Conservation (phyloP, 768 basidiomycete genomes). For the Russula earlei region DNA sequence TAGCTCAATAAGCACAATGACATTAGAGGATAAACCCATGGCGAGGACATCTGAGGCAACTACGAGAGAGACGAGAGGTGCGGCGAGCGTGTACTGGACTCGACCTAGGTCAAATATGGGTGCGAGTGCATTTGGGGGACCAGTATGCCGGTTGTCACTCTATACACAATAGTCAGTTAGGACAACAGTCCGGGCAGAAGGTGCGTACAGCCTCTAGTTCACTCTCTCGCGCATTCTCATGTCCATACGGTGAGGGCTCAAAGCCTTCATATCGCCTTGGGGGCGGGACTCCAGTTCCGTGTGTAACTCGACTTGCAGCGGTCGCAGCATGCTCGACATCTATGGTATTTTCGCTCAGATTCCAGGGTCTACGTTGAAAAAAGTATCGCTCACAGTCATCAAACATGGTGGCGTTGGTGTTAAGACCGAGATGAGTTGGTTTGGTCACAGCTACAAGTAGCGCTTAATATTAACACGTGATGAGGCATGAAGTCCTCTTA, state of each 20-base stretch:
- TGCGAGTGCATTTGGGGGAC: slow-evolving; percentile 30
- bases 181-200: not conserved
- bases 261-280: slow-evolving; percentile 81
- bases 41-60: slow-evolving; percentile 82
- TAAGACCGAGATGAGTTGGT: not conserved
- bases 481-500: not conserved
- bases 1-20: slow-evolving; percentile 83
- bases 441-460: not conserved
- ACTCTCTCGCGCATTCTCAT: slow-evolving; percentile 40
- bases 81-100: slow-evolving; percentile 84
- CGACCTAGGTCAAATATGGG: slow-evolving; percentile 77
- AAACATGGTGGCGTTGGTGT: slow-evolving; percentile 25
- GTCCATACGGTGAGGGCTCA: slow-evolving; percentile 58
- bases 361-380: not conserved
- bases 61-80: slow-evolving; percentile 71
- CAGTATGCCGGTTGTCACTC: slow-evolving; percentile 25
- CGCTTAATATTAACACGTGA: not conserved
- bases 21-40: slow-evolving; percentile 71
- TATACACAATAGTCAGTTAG: slow-evolving; percentile 19
- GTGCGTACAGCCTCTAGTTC: slow-evolving; percentile 23
- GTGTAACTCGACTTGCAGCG: slow-evolving; percentile 33
- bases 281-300: slow-evolving; percentile 36
- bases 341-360: slow-evolving; percentile 25
- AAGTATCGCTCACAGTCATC: slow-evolving; percentile 32
- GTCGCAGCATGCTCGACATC: slow-evolving; percentile 80